Base-by-base conservation (phyloP, 768 basidiomycete species). In the Mycena maculata region DNA sequence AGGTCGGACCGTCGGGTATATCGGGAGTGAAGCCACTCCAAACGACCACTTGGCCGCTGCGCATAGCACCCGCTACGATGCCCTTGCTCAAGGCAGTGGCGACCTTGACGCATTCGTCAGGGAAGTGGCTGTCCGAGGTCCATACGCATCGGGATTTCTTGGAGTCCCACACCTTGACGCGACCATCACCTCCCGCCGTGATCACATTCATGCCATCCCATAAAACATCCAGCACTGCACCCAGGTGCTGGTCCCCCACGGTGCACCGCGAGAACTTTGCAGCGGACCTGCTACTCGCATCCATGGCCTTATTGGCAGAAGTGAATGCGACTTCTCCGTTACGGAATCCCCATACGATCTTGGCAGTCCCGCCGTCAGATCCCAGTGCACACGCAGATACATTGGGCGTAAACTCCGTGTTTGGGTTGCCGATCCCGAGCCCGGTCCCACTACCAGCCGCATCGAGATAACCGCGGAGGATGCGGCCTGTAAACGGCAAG, bases 81-180 rank as follows among this genome's bases (percentile, higher is more conserved):
- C 84, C 85, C 44, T 78, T 77, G n/a, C 71, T 72, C 20, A 84
- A 66, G 42, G 82, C 80, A 44, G 84, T 78, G 3, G 81, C 82
- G 3, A 92, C 81, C 67, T 83, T 85, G 44, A 86, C 68, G 69
- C 84, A 87, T 2, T 87, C 76, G 68, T 91, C 89, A 2, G 81
- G 77, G 2, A 67, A 61, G 20, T 80, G 79, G 25, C 71, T 74
- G 20, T 82, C 77, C 22, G 89, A 92, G 1, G 87, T 85, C 92
- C 92, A 94, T 23, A 90, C 56, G 64, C 89, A 90, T n/a, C 67
- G 71, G 16, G 87, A 75, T 4, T 78, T 78, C 69, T 83, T 86
- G 18, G 84, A 78, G 63, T 90, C 85, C 94, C 94, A 95, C 3
- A 95, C 67, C 74, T 94, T 95, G 69, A 92, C 83, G 25, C 80